Evolutionary conservation across 257 asterid species (phyloP).

Genomic region (Ilex asprella): DNA sequence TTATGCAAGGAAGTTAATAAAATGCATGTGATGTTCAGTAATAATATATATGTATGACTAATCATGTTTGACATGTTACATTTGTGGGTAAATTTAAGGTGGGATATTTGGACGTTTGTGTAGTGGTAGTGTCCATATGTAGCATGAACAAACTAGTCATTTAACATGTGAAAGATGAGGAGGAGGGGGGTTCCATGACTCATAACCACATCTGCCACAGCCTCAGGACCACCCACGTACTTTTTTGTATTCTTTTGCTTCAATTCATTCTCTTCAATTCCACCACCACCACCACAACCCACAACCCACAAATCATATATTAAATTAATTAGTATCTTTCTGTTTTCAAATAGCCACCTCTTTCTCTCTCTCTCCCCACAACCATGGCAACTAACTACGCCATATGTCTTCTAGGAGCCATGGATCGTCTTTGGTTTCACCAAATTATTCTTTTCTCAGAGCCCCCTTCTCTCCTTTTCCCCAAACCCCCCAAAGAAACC

Average conservation of each 20-base stretch:
- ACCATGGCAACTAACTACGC: slow-evolving; percentile 34
- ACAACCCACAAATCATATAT: slow-evolving; percentile 4
- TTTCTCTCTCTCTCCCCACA: slow-evolving; percentile 1
- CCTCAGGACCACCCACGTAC: slow-evolving; percentile 14
- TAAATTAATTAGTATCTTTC: neutral
- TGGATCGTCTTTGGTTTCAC: slow-evolving; percentile 64
- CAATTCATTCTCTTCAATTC: slow-evolving; percentile 3
- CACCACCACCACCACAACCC: slow-evolving; percentile 8
- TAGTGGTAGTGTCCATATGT: too few species aligned
- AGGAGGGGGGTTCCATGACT: slow-evolving; percentile 12
- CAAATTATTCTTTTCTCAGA: slow-evolving; percentile 27
- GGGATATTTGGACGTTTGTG: too few species aligned
- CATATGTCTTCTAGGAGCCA: slow-evolving; percentile 25
- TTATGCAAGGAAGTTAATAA: too few species aligned
- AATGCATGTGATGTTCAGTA: too few species aligned
- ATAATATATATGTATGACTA: too few species aligned
- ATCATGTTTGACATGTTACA: too few species aligned
- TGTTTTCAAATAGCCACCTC: neutral
- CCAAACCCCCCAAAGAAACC: neutral
- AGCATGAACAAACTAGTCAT: slow-evolving; percentile 8
- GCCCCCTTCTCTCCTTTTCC: neutral
- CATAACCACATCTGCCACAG: slow-evolving; percentile 35
- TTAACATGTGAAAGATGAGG: slow-evolving; percentile 27
- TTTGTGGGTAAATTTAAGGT: too few species aligned
- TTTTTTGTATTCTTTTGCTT: slow-evolving; percentile 1